phyloP scores from a whole-genome alignment of 2,329 filamentous ascomycete species.

The Malbranchea cinnamomea region DNA sequence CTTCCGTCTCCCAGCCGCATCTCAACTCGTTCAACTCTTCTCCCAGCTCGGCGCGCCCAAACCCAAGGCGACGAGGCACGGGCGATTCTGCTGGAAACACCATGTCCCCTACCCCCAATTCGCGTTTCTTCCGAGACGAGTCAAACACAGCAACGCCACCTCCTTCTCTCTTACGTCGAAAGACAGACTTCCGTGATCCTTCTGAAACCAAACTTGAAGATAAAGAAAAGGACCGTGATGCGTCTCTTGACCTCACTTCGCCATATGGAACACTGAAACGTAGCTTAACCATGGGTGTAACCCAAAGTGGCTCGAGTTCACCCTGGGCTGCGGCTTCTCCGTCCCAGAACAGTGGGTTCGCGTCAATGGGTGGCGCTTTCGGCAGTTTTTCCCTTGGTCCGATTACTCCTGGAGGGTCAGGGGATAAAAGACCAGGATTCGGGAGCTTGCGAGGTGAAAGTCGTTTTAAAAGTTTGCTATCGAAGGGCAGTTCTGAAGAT shows the following conservation, averaged over 20 bases:
- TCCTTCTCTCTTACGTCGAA: constrained; percentile 43
- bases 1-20: constrained; percentile 61
- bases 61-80: constrained; percentile 70
- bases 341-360: constrained; percentile 44
- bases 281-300: constrained; percentile 35
- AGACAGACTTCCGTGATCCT: constrained; percentile 45
- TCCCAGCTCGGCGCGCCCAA: constrained; percentile 57
- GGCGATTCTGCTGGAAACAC: constrained; percentile 48
- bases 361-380: constrained; percentile 72
- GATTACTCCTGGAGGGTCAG: constrained; percentile 34
- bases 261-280: constrained; percentile 43
- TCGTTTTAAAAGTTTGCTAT: constrained; percentile 70
- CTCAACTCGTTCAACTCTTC: constrained; percentile 54
- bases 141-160: constrained; percentile 44
- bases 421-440: constrained; percentile 57
- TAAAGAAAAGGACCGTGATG: constrained; percentile 32
- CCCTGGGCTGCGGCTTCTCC: constrained; percentile 47
- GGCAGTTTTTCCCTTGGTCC: constrained; percentile 65
- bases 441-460: constrained; percentile 60
- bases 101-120: constrained; percentile 32
- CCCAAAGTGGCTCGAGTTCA: constrained; percentile 18
- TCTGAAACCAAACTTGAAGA: constrained; percentile 31
- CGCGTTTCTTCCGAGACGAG: constrained; percentile 35
- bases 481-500: constrained; percentile 60
- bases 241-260: constrained; percentile 24